Evolutionary conservation across 108 stramenopile species (phyloP).

Genomic region (Nitzschia sp.): DNA sequence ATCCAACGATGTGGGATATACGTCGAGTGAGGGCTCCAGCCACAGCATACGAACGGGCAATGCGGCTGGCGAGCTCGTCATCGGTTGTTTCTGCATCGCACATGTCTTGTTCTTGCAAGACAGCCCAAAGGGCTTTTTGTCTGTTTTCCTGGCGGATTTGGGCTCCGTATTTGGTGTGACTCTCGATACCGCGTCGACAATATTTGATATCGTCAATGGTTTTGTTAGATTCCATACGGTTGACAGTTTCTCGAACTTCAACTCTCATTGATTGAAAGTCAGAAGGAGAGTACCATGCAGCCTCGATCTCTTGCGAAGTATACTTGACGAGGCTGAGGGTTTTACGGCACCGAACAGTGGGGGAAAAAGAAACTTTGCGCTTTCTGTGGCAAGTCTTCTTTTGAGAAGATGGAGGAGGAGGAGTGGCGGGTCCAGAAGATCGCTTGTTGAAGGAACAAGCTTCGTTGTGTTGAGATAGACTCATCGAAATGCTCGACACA

Average conservation of each 20-base stretch:
- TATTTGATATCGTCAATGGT: not conserved
- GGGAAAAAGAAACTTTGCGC: not conserved
- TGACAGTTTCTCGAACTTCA: not conserved
- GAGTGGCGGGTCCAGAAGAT: not conserved
- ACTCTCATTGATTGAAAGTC: constrained; percentile 1
- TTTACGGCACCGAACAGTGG: not conserved
- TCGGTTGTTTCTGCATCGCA: not conserved
- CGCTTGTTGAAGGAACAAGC: no score
- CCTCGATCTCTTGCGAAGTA: not conserved
- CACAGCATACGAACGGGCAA: not conserved
- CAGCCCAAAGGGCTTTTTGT: not conserved
- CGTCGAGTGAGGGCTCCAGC: no score
- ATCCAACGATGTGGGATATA: not conserved
- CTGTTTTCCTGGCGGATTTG: not conserved
- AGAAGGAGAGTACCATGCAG: not conserved
- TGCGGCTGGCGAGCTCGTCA: not conserved
- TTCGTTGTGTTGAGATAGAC: no score
- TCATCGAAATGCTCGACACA: no score
- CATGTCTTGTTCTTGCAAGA: not conserved
- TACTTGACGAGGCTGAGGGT: not conserved
- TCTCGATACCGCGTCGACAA: constrained; percentile 3
- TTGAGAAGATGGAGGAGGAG: not conserved
- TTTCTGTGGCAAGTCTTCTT: not conserved
- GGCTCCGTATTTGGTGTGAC: not conserved
- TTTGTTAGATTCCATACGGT: not conserved